Percentiles rank a stretch among this genome's conserved stretches.
Conservation (phyloP, 2,329 filamentous ascomycete genomes). For the Graphiopsis chlorocephala region DNA sequence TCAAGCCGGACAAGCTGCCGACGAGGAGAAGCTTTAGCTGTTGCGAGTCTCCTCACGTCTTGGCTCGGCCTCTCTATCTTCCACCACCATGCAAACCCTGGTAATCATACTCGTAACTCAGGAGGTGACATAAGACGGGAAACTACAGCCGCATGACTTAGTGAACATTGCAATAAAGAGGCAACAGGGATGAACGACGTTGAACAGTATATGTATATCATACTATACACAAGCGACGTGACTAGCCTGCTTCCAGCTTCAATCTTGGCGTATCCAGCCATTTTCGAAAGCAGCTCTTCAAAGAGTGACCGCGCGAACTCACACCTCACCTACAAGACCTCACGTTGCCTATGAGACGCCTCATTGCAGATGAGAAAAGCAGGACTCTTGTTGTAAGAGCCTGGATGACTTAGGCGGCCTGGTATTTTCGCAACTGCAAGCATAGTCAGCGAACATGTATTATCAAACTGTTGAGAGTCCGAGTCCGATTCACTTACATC, state of each 20-base stretch:
- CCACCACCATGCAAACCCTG: not conserved
- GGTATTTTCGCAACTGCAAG: constrained; percentile 12
- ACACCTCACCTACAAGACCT: not conserved
- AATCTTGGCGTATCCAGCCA: not conserved
- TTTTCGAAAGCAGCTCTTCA: not conserved
- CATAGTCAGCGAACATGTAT: not conserved
- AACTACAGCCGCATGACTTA: not conserved
- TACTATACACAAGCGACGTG: not conserved
- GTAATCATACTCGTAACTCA: not conserved
- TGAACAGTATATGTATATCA: not conserved
- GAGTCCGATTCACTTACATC: constrained; percentile 67
- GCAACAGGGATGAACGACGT: not conserved
- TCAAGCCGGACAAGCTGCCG: not conserved
- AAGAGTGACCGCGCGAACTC: not conserved
- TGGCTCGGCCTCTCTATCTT: not conserved
- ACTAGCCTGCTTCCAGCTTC: not conserved
- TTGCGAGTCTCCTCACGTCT: not conserved
- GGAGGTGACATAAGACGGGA: not conserved
- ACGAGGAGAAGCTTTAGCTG: not conserved
- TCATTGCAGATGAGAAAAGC: too few relatives aligned
- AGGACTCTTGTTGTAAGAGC: not conserved
- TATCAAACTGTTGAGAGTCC: too few relatives aligned
- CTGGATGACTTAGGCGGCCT: not conserved
- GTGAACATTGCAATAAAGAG: not conserved
- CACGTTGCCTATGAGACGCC: too few relatives aligned